Percentiles rank a stretch among this genome's conserved stretches.
Evolutionary conservation across 148 eudicot genomes (phyloP).

Genomic region (Rhododendron vialii): DNA sequence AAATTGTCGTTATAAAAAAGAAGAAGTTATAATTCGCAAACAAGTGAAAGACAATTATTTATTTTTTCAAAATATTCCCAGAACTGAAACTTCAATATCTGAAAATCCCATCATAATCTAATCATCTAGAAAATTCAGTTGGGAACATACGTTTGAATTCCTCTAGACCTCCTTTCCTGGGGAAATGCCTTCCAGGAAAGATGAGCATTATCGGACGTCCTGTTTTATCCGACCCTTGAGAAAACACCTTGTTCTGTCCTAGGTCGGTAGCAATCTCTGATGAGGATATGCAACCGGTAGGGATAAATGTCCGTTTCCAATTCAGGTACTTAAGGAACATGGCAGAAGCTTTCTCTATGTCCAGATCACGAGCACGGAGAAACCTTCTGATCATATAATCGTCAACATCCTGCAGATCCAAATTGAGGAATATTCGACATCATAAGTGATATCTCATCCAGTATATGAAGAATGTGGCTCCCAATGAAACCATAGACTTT

Average conservation of each 20-base stretch:
- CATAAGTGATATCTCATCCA: not conserved
- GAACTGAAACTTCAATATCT: not conserved
- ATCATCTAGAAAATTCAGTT: not conserved
- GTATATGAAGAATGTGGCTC: not conserved
- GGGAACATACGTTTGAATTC: conserved; percentile 67
- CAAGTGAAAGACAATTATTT: not conserved
- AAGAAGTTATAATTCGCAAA: not conserved
- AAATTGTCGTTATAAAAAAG: not conserved
- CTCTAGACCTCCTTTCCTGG: conserved; percentile 57
- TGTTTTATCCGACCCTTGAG: conserved; percentile 55
- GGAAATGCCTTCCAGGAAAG: conserved; percentile 51
- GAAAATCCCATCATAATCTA: not conserved
- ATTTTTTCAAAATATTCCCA: not conserved
- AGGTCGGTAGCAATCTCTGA: conserved; percentile 48
- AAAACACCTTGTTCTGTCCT: conserved; percentile 64
- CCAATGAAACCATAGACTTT: not conserved
- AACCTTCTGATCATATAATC: conserved; percentile 65
- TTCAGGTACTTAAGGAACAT: conserved; percentile 52
- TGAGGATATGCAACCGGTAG: conserved; percentile 56
- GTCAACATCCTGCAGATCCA: conserved; percentile 50
- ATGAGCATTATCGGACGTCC: conserved; percentile 56
- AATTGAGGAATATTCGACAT: not conserved
- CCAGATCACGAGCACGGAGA: conserved; percentile 67
- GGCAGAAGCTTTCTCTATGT: conserved; percentile 61
- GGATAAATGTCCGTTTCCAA: conserved; percentile 62